A percentile compares a stretch with the other conserved stretches of the same genome.
These are phyloP conservation scores for Myrmaecium sp. DNA, from an alignment of 2,329 filamentous ascomycete genomes.

Conservation along the genomic window DNA sequence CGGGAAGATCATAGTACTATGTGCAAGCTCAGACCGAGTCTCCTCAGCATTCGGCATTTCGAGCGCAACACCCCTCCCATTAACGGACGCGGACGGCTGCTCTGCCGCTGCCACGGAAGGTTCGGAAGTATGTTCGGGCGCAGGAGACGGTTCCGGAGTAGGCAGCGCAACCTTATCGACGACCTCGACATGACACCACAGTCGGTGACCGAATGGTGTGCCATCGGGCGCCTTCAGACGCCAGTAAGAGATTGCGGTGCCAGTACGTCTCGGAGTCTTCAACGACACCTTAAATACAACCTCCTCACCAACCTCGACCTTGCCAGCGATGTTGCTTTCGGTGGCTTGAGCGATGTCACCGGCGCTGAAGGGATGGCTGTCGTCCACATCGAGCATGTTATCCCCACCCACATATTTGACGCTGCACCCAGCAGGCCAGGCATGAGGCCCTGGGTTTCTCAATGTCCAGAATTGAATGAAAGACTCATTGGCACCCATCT, in stretches of 20 bases:
- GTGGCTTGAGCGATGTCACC: slow-evolving; percentile 60
- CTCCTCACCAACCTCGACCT: slow-evolving; percentile 56
- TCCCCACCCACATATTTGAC: slow-evolving; percentile 88
- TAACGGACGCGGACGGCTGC: too few relatives aligned
- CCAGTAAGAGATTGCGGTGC: slow-evolving; percentile 90
- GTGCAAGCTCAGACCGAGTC: slow-evolving; percentile 9
- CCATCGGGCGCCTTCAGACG: slow-evolving; percentile 71
- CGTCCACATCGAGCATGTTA: slow-evolving; percentile 86
- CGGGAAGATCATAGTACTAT: slow-evolving; percentile 85
- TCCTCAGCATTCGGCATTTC: slow-evolving; percentile 7
- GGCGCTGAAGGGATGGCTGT: slow-evolving; percentile 60
- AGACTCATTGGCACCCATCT: slow-evolving; percentile 49
- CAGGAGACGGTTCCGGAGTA: slow-evolving; percentile 5
- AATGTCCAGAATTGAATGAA: slow-evolving; percentile 90
- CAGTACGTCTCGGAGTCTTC: slow-evolving; percentile 59
- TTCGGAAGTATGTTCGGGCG: too few relatives aligned
- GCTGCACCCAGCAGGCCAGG: slow-evolving; percentile 80
- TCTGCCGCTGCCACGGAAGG: too few relatives aligned
- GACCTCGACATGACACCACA: slow-evolving; percentile 88
- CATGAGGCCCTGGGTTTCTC: slow-evolving; percentile 58
- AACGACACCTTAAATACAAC: slow-evolving; percentile 70
- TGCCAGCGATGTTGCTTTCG: slow-evolving; percentile 62
- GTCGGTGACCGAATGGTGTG: slow-evolving; percentile 71
- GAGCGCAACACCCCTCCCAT: too few relatives aligned
- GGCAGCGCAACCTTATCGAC: slow-evolving; percentile 5